These are phyloP conservation scores for Mycena floridula DNA, from an alignment of 768 basidiomycete genomes.

Conservation along the genomic window DNA sequence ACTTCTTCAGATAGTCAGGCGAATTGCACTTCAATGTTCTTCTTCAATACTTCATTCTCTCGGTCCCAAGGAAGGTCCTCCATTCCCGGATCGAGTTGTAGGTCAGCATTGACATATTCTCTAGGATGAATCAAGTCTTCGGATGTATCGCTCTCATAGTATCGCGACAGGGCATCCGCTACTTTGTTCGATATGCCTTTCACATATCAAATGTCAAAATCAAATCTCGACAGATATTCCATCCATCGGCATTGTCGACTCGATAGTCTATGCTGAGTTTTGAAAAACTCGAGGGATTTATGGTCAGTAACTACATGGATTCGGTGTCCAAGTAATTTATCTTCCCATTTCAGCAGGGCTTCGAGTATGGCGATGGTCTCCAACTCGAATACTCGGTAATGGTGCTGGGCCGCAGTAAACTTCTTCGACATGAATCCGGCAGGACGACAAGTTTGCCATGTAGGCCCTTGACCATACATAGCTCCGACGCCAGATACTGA, in stretches of 20 bases:
- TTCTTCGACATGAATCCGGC: slow-evolving; percentile 14
- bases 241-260: slow-evolving; percentile 8
- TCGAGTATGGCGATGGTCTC: background rate
- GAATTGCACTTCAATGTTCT: slow-evolving; percentile 5
- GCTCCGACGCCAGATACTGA: too few species aligned
- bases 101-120: slow-evolving; percentile 6
- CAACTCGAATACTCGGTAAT: slow-evolving; percentile 14
- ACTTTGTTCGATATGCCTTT: slow-evolving; percentile 14
- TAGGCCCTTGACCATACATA: too few species aligned
- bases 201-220: too few species aligned
- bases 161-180: slow-evolving; percentile 18
- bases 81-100: background rate
- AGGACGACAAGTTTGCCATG: too few species aligned
- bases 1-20: slow-evolving; percentile 2
- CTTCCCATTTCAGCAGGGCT: background rate
- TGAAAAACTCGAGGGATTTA: slow-evolving; percentile 6
- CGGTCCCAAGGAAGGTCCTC: background rate
- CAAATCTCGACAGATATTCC: slow-evolving; percentile 7
- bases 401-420: too few species aligned
- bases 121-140: background rate
- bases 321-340: slow-evolving; percentile 4
- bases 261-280: slow-evolving; percentile 4
- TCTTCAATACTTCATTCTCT: background rate
- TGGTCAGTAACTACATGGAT: slow-evolving; percentile 11
- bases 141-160: slow-evolving; percentile 12